Percentiles rank a stretch among this genome's conserved stretches.
phyloP scores from a whole-genome alignment of 306 rosid genomes.

The Crataegus laevigata region DNA sequence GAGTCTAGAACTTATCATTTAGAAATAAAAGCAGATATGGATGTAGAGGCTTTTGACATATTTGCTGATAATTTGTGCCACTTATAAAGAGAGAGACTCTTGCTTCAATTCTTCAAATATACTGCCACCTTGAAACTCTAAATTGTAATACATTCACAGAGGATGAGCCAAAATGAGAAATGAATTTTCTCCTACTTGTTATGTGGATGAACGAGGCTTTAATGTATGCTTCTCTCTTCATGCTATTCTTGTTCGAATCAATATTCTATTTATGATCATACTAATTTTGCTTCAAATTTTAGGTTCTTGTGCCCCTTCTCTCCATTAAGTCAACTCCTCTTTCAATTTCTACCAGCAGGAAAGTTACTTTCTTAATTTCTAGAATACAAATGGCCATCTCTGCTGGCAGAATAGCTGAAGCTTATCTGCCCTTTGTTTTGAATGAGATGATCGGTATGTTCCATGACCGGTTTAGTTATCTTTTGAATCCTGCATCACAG shows the following conservation, averaged over 20 bases:
- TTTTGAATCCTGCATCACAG: constrained; percentile 73
- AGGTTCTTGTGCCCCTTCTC: constrained; percentile 68
- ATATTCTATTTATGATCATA: not conserved
- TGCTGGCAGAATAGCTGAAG: constrained; percentile 49
- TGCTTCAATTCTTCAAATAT: constrained; percentile 63
- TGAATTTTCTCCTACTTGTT: constrained; percentile 33
- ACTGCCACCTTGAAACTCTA: constrained; percentile 46
- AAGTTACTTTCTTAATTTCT: constrained; percentile 58
- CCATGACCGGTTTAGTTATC: constrained; percentile 62
- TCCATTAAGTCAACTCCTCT: constrained; percentile 67
- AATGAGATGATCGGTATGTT: constrained; percentile 67
- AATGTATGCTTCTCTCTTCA: constrained; percentile 45
- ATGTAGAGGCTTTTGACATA: constrained; percentile 29
- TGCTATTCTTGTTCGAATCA: constrained; percentile 6
- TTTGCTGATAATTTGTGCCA: constrained; percentile 66
- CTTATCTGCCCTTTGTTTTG: constrained; percentile 59
- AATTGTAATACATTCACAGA: constrained; percentile 24
- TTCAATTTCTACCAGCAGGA: constrained; percentile 66
- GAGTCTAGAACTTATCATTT: constrained; percentile 36
- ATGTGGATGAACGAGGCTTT: constrained; percentile 17
- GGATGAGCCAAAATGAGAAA: constrained; percentile 52
- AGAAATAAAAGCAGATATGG: constrained; percentile 38
- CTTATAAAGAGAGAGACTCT: constrained; percentile 60
- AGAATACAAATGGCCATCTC: constrained; percentile 69
- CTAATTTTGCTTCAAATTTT: constrained; percentile 33